Evolutionary conservation across 139 green algal species (phyloP).

Genomic region (Chlamydomonas schloesseri): DNA sequence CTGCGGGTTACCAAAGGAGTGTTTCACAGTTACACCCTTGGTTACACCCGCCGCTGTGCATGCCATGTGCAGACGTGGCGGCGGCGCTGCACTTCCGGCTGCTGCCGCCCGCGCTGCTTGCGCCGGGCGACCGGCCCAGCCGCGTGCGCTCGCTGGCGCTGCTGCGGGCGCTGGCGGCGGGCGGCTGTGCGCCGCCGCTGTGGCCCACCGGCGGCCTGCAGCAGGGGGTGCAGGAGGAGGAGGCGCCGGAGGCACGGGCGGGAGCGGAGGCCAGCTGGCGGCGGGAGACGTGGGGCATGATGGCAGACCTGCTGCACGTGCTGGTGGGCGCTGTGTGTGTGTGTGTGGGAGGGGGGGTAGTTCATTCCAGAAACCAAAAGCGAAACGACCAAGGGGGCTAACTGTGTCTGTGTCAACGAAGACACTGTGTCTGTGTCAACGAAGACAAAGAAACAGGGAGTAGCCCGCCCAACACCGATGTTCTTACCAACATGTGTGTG

Average conservation of each 20-base stretch:
- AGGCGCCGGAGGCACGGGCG: neutral
- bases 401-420: too few species aligned
- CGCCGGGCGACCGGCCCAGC: slow-evolving; percentile 15
- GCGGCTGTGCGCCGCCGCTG: neutral
- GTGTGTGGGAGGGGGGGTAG: neutral
- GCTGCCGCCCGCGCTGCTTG: slow-evolving; percentile 26
- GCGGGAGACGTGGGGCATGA: neutral
- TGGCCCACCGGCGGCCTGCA: too few species aligned
- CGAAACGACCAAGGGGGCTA: too few species aligned
- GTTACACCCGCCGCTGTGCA: neutral
- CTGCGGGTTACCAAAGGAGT: neutral
- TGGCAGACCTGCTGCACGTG: slow-evolving; percentile 32
- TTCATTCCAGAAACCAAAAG: too few species aligned
- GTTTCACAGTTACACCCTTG: neutral
- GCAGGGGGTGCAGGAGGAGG: neutral
- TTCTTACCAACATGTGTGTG: neutral
- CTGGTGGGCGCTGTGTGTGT: neutral
- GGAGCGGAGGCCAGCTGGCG: too few species aligned
- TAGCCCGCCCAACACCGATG: too few species aligned
- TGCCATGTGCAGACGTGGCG: neutral
- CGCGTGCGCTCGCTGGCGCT: slow-evolving; percentile 15
- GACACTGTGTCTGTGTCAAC: neutral
- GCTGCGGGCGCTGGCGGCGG: neutral
- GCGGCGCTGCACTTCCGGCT: neutral
- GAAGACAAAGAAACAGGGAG: neutral